Evolutionary conservation across 1,284 basidiomycete genomes (phyloP).

Genomic region (Ceratobasidium sp.): DNA sequence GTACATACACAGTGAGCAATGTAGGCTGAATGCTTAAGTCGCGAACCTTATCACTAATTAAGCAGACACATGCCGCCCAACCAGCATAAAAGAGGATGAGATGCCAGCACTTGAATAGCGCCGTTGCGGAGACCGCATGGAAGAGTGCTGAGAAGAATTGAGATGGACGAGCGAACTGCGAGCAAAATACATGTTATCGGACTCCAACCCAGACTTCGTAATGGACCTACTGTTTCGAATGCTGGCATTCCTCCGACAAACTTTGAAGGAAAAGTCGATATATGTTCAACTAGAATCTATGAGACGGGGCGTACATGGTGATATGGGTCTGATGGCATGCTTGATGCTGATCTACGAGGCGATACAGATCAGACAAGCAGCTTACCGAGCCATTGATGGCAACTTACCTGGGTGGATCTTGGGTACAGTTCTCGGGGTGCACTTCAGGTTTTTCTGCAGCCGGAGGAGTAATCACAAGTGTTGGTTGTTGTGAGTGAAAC

Average conservation of each 20-base stretch:
- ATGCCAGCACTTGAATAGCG: conserved; percentile 76
- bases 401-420: conserved; percentile 12
- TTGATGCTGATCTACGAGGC: neutral
- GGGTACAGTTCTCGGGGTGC: neutral
- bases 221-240: conserved; percentile 23
- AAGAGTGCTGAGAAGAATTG: conserved; percentile 18
- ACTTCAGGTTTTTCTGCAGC: neutral
- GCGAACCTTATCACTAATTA: conserved; percentile 4
- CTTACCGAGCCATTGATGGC: neutral
- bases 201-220: neutral
- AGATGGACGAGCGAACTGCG: conserved; percentile 6
- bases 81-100: conserved; percentile 71
- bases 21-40: conserved; percentile 15
- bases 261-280: no score
- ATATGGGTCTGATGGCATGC: neutral
- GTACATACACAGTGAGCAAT: conserved; percentile 4
- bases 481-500: conserved; percentile 16
- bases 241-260: conserved; percentile 22
- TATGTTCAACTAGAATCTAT: neutral
- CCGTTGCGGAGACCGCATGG: conserved; percentile 63
- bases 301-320: conserved; percentile 20
- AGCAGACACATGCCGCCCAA: conserved; percentile 62
- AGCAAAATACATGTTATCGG: neutral
- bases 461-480: conserved; percentile 20
- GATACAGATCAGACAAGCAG: neutral